Evolutionary conservation across 176 grass and related monocot genomes (phyloP), one percentile per base, ranked within the genome.

Genomic region (Metroxylon sagu): DNA sequence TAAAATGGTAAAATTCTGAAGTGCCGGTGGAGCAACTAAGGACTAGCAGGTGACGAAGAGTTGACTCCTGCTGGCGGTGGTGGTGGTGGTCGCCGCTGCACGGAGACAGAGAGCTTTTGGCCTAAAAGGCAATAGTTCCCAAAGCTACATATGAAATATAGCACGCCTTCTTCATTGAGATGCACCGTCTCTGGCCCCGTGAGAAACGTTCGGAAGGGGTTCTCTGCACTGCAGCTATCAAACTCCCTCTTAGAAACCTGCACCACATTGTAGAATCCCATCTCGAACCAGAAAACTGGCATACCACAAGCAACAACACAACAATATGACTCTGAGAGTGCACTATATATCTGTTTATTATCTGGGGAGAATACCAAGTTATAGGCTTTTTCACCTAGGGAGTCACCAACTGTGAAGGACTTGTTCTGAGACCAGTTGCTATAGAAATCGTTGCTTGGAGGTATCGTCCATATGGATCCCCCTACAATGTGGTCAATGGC

Each of bases 101-200:
- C 59, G 0, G 10, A 3, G 23, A 82, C 64, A 0, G 19, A 25
- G 3, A 85, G 1, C 59, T 69, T 85, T 59, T 75, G 16, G 19
- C 82, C 71, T 3, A 89, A 71, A 50, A n/a, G 4, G 71, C 81
- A 89, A 71, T 84, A 81, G 70, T 78, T 75, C n/a, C 56, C 80
- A 49, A 80, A 26, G 65, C 43, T 71, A 62, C 73, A 80, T 3
- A 76, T 12, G 60, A 72, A 89, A 49, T 66, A 85, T 18, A 59
- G 52, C 23, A 68, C 19, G 17, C 26, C 74, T 16, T 49, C 39
- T 55, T 50, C 19, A 19, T 72, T 58, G 49, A 85, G 62, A n/a
- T 3, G 48, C 14, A 75, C 27, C 69, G 68, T 57, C 19, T 52
- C 61, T 6, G 85, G 77, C 2, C 56, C 62, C 19, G 4, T 28